Base-by-base conservation (phyloP, 495 filamentous ascomycete genomes). In the Chaetomium fimeti region DNA sequence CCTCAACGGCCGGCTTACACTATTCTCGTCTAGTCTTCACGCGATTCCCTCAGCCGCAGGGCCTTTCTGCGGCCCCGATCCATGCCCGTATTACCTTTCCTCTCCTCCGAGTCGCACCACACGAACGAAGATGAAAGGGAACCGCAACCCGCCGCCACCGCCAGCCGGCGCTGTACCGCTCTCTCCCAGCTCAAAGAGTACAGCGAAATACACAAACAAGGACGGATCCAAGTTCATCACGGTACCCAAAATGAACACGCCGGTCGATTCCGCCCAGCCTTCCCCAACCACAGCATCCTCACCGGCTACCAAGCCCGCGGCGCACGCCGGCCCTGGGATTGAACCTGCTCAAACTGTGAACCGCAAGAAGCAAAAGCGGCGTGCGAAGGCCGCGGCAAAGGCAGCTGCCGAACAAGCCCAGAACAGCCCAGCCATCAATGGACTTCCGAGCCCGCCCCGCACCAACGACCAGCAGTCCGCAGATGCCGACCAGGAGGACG, bases 321-420 rank as follows among this genome's bases (percentile, higher is more conserved):
- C 72, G 16, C 65, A 67, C 40, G 40, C 71, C 59, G 60, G 69
- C 20, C 67, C 72, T 42, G 40, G 76, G 72, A 61, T 67, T n/a
- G 77, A 71, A 61, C 67, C 78, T 6, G 65, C 71, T 38, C 74
- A 82, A 56, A 67, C 75, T 5, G 89, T 93, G 48, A 97, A 97
- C 76, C 86, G 90, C 71, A 97, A 97, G 78, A 97, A 97, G 76
- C 89, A 93, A 74, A 96, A 96, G 76, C 85, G 89, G 36, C 86
- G 89, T 66, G 82, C 87, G 62, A 93, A 93, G 75, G 89, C 89
- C 54, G 90, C 90, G 47, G 85, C 89, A 20, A 83, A 88, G 62
- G 88, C 86, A 58, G 85, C 78, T n/a, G 78, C 79, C 47, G 69
- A 76, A 62, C 68, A 67, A 54, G 65, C 63, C 2, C 70, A 69